These are phyloP conservation scores for Plasmodium adleri DNA, from an alignment of 169 alveolate species.

Conservation along the genomic window DNA sequence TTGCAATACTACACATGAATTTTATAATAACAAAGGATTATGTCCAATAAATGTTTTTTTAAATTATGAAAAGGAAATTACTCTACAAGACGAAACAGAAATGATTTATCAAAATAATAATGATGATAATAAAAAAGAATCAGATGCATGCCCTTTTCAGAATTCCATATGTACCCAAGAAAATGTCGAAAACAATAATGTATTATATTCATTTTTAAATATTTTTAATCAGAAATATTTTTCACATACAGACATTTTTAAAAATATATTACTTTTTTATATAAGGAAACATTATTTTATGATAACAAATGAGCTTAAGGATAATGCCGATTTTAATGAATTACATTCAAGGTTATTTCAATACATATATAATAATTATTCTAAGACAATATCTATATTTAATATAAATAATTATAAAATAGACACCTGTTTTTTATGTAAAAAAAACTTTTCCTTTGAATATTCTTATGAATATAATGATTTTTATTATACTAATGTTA, in stretches of 20 bases:
- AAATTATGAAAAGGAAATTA: not conserved
- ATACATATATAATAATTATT: slow-evolving; percentile 47
- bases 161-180: not conserved
- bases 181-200: not conserved
- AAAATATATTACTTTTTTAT: slow-evolving; percentile 32
- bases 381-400: slow-evolving; percentile 36
- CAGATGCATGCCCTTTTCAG: not conserved
- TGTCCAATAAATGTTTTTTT: not conserved
- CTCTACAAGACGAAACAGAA: not conserved
- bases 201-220: slow-evolving; percentile 30
- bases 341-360: slow-evolving; percentile 24
- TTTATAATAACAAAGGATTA: not conserved
- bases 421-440: slow-evolving; percentile 50
- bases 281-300: slow-evolving; percentile 43
- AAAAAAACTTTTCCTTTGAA: slow-evolving; percentile 24
- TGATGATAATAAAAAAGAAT: not conserved
- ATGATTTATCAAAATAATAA: not conserved
- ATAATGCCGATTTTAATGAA: slow-evolving; percentile 21
- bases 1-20: not conserved
- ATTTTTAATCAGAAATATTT: slow-evolving; percentile 29
- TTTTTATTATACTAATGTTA: slow-evolving; percentile 50
- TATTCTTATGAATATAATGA: slow-evolving; percentile 67
- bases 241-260: slow-evolving; percentile 24
- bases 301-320: slow-evolving; percentile 8
- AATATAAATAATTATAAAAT: slow-evolving; percentile 39